Evolutionary conservation across 208 protist species (phyloP).

Genomic region (Crithidia expoeki): DNA sequence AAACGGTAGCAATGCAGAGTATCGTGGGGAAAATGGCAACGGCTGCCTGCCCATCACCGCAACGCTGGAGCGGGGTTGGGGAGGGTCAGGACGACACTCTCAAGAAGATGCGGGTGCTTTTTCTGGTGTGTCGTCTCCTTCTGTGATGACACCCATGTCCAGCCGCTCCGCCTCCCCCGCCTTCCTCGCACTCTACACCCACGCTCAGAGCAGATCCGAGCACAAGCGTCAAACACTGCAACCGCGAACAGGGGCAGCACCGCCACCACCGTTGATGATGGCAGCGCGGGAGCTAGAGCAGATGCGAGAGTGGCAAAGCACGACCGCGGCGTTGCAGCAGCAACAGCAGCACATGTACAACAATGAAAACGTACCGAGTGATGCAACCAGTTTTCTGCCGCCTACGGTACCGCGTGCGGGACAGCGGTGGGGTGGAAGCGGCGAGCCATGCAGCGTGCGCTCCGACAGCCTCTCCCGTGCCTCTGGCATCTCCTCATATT

Average conservation of each 20-base stretch:
- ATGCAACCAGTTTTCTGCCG: neutral
- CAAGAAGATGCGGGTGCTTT: neutral
- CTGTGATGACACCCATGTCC: constrained; percentile 14
- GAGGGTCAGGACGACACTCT: neutral
- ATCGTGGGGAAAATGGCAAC: neutral
- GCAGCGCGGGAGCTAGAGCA: constrained; percentile 24
- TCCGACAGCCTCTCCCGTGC: constrained; percentile 29
- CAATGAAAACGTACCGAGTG: neutral
- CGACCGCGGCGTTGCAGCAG: constrained; percentile 5
- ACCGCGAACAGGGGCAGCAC: neutral
- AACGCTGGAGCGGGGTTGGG: constrained; percentile 5
- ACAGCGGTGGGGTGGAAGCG: neutral
- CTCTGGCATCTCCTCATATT: constrained; percentile 4
- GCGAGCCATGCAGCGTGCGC: constrained; percentile 6
- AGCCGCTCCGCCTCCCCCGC: constrained; percentile 15
- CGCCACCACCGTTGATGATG: neutral
- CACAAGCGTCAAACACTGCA: too few relatives aligned
- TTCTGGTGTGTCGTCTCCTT: constrained; percentile 29
- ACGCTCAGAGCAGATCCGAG: neutral
- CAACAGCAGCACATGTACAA: neutral
- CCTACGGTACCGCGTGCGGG: constrained; percentile 5
- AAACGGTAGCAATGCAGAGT: neutral
- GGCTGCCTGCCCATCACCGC: constrained; percentile 1
- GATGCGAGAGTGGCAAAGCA: constrained; percentile 26
- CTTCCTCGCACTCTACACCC: neutral